Evolutionary conservation across 352 stramenopile genomes (phyloP).

Genomic region (Pythium aquatile): DNA sequence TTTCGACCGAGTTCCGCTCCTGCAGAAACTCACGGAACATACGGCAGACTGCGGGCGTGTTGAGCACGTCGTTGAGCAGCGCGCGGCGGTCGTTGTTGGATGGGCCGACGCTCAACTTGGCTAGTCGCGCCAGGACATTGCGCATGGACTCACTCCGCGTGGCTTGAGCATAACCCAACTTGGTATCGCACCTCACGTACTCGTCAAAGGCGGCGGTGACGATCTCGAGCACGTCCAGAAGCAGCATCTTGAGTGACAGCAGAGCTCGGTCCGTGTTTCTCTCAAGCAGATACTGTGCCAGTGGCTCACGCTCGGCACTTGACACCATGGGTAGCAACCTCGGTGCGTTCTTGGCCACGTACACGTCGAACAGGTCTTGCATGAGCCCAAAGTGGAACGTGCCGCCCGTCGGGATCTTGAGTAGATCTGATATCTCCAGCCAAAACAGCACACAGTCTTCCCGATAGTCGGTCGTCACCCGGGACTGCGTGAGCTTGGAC

Average conservation of each 20-base stretch:
- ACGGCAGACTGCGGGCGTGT: slow-evolving; percentile 41
- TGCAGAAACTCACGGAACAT: slow-evolving; percentile 63
- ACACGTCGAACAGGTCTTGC: slow-evolving; percentile 59
- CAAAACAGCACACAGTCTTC: slow-evolving; percentile 69
- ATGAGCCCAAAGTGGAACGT: slow-evolving; percentile 61
- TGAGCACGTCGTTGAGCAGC: slow-evolving; percentile 54
- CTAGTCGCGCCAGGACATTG: slow-evolving; percentile 54
- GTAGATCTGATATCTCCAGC: slow-evolving; percentile 62
- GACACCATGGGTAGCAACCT: slow-evolving; percentile 56
- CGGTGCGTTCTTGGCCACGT: slow-evolving; percentile 38
- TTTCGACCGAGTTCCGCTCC: slow-evolving; percentile 55
- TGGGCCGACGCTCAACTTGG: slow-evolving; percentile 35
- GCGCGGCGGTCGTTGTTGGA: slow-evolving; percentile 38
- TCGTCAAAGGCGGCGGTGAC: slow-evolving; percentile 58
- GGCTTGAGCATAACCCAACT: slow-evolving; percentile 38
- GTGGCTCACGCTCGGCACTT: slow-evolving; percentile 39
- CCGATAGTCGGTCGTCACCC: slow-evolving; percentile 42
- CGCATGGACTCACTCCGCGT: slow-evolving; percentile 43
- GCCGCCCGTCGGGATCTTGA: slow-evolving; percentile 54
- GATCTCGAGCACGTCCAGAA: slow-evolving; percentile 58
- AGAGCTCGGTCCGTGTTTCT: slow-evolving; percentile 42
- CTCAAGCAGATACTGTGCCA: slow-evolving; percentile 47
- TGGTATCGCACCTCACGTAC: slow-evolving; percentile 40
- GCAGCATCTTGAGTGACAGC: slow-evolving; percentile 58
- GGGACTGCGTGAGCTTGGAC: slow-evolving; percentile 30